Percentiles rank a stretch among this genome's conserved stretches.
Conservation (phyloP, 1,284 basidiomycete genomes). For the Volvariella surrecta region DNA sequence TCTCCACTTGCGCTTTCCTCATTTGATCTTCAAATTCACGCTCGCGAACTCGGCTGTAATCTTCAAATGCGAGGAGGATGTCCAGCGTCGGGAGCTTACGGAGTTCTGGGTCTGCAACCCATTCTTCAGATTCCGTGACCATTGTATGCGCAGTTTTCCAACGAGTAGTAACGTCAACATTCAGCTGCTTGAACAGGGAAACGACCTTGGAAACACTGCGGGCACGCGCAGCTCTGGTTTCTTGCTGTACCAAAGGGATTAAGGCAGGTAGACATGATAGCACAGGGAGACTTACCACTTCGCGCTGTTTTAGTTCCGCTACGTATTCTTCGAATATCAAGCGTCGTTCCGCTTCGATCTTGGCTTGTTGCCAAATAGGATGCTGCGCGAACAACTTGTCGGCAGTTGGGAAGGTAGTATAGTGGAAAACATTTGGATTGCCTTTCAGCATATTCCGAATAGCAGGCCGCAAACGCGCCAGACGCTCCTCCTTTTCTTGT, state of each 20-base stretch:
- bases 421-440: slow-evolving; percentile 80
- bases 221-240: slow-evolving; percentile 63
- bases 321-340: slow-evolving; percentile 89
- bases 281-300: slow-evolving; percentile 53
- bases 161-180: slow-evolving; percentile 82
- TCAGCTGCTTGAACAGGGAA: slow-evolving; percentile 70
- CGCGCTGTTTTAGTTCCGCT: slow-evolving; percentile 71
- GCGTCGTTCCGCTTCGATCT: slow-evolving; percentile 75
- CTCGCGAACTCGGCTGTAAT: slow-evolving; percentile 82
- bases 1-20: slow-evolving; percentile 73
- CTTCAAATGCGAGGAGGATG: slow-evolving; percentile 86
- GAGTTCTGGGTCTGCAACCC: slow-evolving; percentile 67
- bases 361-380: slow-evolving; percentile 82
- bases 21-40: slow-evolving; percentile 83
- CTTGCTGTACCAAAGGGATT: slow-evolving; percentile 46
- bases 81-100: slow-evolving; percentile 81
- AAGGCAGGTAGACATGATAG: slow-evolving; percentile 5
- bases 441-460: slow-evolving; percentile 78
- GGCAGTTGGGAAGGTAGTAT: slow-evolving; percentile 82
- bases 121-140: slow-evolving; percentile 71
- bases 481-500: slow-evolving; percentile 73
- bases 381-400: slow-evolving; percentile 78
- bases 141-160: slow-evolving; percentile 79
- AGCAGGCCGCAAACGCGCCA: slow-evolving; percentile 77
- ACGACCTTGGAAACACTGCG: slow-evolving; percentile 76